These are phyloP conservation scores for Turnera subulata DNA, from an alignment of 345 rosid genomes.

Conservation along the genomic window DNA sequence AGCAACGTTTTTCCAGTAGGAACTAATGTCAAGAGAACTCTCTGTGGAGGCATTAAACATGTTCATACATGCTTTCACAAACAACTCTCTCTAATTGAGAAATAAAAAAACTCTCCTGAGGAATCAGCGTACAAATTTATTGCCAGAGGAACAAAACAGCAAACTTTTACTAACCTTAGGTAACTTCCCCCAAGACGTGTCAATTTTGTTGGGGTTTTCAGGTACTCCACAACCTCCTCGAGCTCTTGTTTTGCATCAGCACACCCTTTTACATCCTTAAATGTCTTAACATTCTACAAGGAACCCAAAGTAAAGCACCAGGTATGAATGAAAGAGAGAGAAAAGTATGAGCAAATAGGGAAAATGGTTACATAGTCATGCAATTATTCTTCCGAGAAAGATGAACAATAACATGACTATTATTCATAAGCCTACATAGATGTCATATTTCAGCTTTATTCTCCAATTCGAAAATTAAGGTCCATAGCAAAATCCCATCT, in stretches of 20 bases:
- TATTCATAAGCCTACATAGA: not conserved
- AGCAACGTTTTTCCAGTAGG: conserved; percentile 99
- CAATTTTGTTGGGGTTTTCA: conserved; percentile 85
- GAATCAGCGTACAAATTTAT: too few species aligned
- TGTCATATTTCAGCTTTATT: too few species aligned
- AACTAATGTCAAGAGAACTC: conserved; percentile 96
- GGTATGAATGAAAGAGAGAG: not conserved
- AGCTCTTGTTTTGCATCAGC: conserved; percentile 99
- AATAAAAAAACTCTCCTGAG: too few species aligned
- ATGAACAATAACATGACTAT: not conserved
- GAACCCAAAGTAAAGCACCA: conserved; percentile 22
- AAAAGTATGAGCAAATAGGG: not conserved
- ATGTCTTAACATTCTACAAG: conserved; percentile 91
- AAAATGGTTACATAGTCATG: too few species aligned
- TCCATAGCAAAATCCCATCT: not conserved
- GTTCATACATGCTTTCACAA: not conserved
- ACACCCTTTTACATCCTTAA: conserved; percentile 99
- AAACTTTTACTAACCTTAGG: conserved; percentile 64
- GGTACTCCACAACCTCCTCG: conserved; percentile 97
- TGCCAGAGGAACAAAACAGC: too few species aligned
- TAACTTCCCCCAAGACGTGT: conserved; percentile 97
- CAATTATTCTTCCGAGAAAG: not conserved
- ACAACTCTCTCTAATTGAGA: not conserved
- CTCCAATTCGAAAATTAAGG: too few species aligned
- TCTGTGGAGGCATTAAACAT: conserved; percentile 40